Conservation (phyloP, 1,139 yeast genomes). For the Candida sp. region DNA sequence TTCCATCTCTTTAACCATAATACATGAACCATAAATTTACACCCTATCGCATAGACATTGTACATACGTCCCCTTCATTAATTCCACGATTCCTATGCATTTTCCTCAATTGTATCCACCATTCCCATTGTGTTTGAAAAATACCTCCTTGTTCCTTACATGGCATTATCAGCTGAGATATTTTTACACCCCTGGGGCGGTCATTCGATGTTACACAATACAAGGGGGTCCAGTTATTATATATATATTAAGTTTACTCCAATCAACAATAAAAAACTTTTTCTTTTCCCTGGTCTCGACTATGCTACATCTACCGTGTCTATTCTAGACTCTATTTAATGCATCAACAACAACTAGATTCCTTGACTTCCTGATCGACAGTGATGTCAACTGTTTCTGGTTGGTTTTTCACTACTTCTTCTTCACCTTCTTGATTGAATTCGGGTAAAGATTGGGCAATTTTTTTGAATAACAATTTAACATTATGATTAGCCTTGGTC, state of each 20-base stretch:
- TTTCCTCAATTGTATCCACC: background rate
- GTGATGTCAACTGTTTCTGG: slow-evolving; percentile 46
- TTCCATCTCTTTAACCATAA: background rate
- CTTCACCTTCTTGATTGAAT: slow-evolving; percentile 46
- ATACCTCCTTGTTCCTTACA: background rate
- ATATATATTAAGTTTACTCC: no score
- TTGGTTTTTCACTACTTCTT: slow-evolving; percentile 20
- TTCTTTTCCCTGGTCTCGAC: background rate
- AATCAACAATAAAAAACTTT: no score
- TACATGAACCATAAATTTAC: background rate
- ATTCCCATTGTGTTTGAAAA: background rate
- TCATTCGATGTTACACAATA: background rate
- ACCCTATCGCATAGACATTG: background rate
- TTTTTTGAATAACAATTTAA: slow-evolving; percentile 81
- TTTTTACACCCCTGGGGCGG: background rate
- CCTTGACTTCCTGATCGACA: slow-evolving; percentile 23
- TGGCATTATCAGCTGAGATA: background rate
- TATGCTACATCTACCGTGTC: background rate
- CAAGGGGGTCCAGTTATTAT: background rate
- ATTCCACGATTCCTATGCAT: background rate
- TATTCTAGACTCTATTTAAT: background rate
- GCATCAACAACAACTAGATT: slow-evolving; percentile 2
- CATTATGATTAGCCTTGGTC: slow-evolving; percentile 93
- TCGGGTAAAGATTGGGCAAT: slow-evolving; percentile 93
- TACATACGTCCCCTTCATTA: no score